Percentiles rank a stretch among this genome's conserved stretches.
These are phyloP conservation scores for Colletotrichum tropicicola DNA, from an alignment of 2,329 filamentous ascomycete species.

Conservation along the genomic window DNA sequence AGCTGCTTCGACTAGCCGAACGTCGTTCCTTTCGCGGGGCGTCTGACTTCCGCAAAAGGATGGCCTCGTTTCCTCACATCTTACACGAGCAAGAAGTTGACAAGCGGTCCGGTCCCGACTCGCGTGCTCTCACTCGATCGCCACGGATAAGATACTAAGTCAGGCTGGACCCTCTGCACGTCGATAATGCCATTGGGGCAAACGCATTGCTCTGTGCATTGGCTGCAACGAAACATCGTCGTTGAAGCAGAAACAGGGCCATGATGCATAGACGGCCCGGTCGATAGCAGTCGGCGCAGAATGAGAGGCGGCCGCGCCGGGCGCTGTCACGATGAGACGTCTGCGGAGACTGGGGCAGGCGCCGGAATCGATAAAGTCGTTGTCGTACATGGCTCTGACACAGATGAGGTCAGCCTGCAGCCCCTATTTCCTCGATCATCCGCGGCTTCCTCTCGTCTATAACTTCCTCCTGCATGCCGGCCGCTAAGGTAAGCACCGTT, in stretches of 20 bases:
- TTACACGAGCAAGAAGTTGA: neutral
- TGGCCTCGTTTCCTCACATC: conserved; percentile 12
- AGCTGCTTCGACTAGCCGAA: conserved; percentile 13
- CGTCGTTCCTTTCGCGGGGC: conserved; percentile 10
- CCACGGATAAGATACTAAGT: neutral
- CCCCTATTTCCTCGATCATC: conserved; percentile 25
- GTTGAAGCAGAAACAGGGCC: too few relatives aligned
- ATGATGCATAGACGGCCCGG: neutral
- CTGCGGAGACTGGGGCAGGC: neutral
- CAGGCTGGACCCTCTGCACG: conserved; percentile 2
- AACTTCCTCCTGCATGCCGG: conserved; percentile 20
- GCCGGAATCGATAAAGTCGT: neutral
- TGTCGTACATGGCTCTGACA: conserved; percentile 29
- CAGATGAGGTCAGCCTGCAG: conserved; percentile 33
- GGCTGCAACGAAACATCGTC: too few relatives aligned
- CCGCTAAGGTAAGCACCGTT: neutral
- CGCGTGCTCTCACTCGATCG: conserved; percentile 4
- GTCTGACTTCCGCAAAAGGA: conserved; percentile 11
- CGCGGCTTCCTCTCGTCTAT: conserved; percentile 29
- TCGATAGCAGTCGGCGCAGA: neutral
- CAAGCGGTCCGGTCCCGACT: too few relatives aligned
- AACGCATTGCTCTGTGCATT: neutral
- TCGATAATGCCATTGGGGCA: too few relatives aligned
- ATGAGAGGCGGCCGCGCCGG: neutral
- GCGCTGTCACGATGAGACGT: neutral